These are phyloP conservation scores for Breviolum minutum DNA, from an alignment of 73 alveolate genomes.

Conservation along the genomic window DNA sequence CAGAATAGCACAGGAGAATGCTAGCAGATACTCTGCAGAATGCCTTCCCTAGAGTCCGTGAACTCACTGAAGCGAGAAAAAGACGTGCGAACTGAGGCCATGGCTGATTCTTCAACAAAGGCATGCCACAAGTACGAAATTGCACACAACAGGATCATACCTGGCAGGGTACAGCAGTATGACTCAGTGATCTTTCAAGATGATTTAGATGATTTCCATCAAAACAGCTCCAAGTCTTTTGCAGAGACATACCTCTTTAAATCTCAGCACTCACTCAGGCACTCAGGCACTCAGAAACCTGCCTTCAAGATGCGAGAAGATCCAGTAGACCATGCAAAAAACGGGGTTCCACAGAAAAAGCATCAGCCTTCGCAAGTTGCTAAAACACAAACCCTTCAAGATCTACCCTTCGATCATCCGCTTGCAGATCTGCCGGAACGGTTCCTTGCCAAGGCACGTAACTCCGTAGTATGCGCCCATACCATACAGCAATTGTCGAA, in stretches of 20 bases:
- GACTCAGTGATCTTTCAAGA: neutral
- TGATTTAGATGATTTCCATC: neutral
- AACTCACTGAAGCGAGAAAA: neutral
- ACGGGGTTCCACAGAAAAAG: slow-evolving; percentile 37
- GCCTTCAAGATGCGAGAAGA: slow-evolving; percentile 82
- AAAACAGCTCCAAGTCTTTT: neutral
- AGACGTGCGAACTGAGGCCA: neutral
- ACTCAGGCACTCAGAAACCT: neutral
- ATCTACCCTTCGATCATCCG: too few relatives aligned
- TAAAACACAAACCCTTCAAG: neutral
- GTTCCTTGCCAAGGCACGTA: slow-evolving; percentile 45
- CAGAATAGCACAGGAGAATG: neutral
- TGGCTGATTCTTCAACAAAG: slow-evolving; percentile 54
- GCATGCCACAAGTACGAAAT: slow-evolving; percentile 87
- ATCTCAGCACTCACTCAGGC: neutral
- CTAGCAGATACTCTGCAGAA: neutral
- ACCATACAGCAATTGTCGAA: slow-evolving; percentile 54
- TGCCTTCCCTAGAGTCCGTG: neutral
- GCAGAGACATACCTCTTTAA: neutral
- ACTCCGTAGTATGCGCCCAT: slow-evolving; percentile 81
- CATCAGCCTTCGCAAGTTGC: neutral
- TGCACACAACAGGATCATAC: slow-evolving; percentile 61
- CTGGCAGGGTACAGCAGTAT: neutral
- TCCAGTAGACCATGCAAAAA: slow-evolving; percentile 56
- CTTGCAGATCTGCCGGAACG: too few relatives aligned